Base-by-base conservation (phyloP, 192 early-diverging fungal species). In the Bifiguratus adelaidae region DNA sequence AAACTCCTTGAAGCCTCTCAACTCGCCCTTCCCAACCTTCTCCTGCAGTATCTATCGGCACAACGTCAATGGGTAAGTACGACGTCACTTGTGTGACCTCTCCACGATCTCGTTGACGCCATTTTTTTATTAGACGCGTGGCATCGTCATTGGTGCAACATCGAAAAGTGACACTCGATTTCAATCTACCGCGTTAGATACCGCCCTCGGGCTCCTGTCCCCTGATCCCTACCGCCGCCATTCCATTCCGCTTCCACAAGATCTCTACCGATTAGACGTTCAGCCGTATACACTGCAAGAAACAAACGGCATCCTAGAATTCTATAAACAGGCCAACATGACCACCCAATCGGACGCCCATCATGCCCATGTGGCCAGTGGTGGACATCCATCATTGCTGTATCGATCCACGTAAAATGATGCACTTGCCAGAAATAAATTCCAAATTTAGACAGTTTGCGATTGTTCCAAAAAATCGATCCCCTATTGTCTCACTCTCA, bases 1-100 rank as follows among this genome's bases (percentile, higher is more conserved):
- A 49, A 55, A 36, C 53, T 52, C 4, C 53, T 77, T 16, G 63
- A 65, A 8, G 52, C 69, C 37, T 42, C 48, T 49, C 50, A 53
- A 20, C 47, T 77, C 15, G 52, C 55, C 18, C 49, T 77, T 6
- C 58, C 66, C 21, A 53, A 67, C 30, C 27, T 67, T 13, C 54
- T 77, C 24, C 57, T 77, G 56, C 38, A 70, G 29, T 66, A 69
- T 35, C 61, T 77, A 45, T 50, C 60, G 15, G 71, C 68, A 34
- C 54, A 71, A 23, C 63, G 40, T 33, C 35, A 56, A 41, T 58
- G 71, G 28, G 58, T 53, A 53, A 30, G 44, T 42, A n/a, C n/a
- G n/a, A n/a, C n/a, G n/a, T n/a, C n/a, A n/a, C n/a, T n/a, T n/a
- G n/a, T n/a, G n/a, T 16, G 9, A 12, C 7, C 12, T 33, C 3